Evolutionary conservation across 2,329 filamentous ascomycete species (phyloP), one percentile per base, ranked within the genome.

Genomic region (Talaromyces islandicus): DNA sequence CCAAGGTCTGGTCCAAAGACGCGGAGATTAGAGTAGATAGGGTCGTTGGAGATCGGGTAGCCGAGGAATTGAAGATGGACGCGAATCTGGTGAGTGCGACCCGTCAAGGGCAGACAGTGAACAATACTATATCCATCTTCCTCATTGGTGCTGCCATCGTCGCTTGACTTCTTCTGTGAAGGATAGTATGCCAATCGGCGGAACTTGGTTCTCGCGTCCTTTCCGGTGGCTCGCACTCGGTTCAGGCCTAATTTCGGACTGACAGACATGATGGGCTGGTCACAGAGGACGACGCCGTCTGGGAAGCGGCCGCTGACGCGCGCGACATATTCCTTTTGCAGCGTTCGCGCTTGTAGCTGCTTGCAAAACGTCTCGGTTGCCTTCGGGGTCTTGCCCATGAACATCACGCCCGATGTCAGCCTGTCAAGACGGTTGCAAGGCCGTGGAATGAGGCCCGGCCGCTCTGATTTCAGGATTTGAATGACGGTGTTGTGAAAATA

Each of bases 391-490:
- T 99, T 99, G 29, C 89, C 94, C 67, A 99, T 87, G 74, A 99
- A 99, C 93, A 99, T 97, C 71, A 99, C 90, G 54, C 94, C 94
- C 67, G 91, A 96, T 0, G 94, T 99, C 68, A 99, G 78, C 57
- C 94, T 83, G 72, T 99, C 94, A 29, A 99, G 84, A n/a, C 94
- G 83, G 70, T 99, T 96, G 77, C 93, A 97, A 0, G 94, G 86
- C 59, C 86, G 73, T 0, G 86, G 85, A 60, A 86, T 81, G 73
- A 81, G 88, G 12, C 77, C 74, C 58, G 81, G 80, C 41, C 85
- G 76, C 70, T 96, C 89, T 2, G 90, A 85, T 66, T 90, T 88
- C 85, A 99, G 88, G 66, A 99, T 96, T 79, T 97, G 92, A 43
- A 96, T 84, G 52, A 99, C 85, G 0, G 91, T 93, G 77, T 99